Percentiles rank a stretch among this genome's conserved stretches.
These are phyloP conservation scores for Leccinellum albellum DNA, from an alignment of 768 basidiomycete genomes.

Conservation along the genomic window DNA sequence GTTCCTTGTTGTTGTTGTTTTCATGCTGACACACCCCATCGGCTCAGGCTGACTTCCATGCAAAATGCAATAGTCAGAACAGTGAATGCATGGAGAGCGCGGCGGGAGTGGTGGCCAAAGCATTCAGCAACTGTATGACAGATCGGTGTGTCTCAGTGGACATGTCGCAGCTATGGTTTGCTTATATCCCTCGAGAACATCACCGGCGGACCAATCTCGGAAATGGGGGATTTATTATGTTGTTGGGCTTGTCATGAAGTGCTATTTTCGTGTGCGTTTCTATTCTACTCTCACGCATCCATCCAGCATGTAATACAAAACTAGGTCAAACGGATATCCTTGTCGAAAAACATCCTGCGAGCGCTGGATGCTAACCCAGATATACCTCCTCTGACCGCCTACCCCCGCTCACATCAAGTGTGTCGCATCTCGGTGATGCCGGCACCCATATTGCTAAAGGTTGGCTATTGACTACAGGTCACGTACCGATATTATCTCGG, in stretches of 20 bases:
- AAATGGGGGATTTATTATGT: slow-evolving; percentile 94
- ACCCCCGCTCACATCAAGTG: slow-evolving; percentile 85
- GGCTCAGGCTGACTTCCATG: slow-evolving; percentile 58
- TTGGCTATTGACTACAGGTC: slow-evolving; percentile 50
- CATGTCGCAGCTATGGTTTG: not conserved
- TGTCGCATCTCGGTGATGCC: slow-evolving; percentile 15
- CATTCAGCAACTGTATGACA: slow-evolving; percentile 84
- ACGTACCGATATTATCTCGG: slow-evolving; percentile 94
- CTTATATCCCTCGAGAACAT: slow-evolving; percentile 41
- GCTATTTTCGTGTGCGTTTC: slow-evolving; percentile 81
- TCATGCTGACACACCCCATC: not conserved
- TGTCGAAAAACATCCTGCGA: slow-evolving; percentile 88
- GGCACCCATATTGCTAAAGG: slow-evolving; percentile 5
- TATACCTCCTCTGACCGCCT: slow-evolving; percentile 70
- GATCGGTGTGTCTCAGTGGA: slow-evolving; percentile 51
- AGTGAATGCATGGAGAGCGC: slow-evolving; percentile 81
- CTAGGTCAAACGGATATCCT: slow-evolving; percentile 85
- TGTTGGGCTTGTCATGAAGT: slow-evolving; percentile 86
- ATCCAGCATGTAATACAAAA: not conserved
- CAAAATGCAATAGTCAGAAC: slow-evolving; percentile 51
- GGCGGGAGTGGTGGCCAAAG: slow-evolving; percentile 81
- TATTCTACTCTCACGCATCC: not conserved
- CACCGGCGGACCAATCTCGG: slow-evolving; percentile 68
- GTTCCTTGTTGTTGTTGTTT: slow-evolving; percentile 7
- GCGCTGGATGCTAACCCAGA: slow-evolving; percentile 84